Percentiles rank a stretch among this genome's conserved stretches.
Evolutionary conservation across 768 basidiomycete genomes (phyloP).

Genomic region (Leccinellum albellum): DNA sequence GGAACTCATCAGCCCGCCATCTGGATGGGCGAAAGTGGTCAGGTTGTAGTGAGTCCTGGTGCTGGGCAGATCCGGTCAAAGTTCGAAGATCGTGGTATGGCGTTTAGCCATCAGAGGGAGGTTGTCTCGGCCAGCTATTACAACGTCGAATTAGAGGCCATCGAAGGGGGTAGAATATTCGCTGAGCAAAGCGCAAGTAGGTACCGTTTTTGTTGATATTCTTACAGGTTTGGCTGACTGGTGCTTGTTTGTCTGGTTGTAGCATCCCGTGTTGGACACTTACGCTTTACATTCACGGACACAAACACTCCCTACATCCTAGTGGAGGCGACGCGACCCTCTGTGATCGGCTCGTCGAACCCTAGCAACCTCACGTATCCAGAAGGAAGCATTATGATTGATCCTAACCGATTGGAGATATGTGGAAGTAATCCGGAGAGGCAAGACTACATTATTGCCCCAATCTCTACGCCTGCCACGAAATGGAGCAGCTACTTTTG

Average conservation of each 20-base stretch:
- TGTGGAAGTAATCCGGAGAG: conserved; percentile 64
- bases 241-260: neutral
- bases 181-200: conserved; percentile 62
- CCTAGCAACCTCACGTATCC: conserved; percentile 51
- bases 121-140: conserved; percentile 54
- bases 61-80: conserved; percentile 43
- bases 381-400: conserved; percentile 46
- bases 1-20: conserved; percentile 84
- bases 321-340: conserved; percentile 62
- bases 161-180: conserved; percentile 46
- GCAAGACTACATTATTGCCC: conserved; percentile 68
- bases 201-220: conserved; percentile 19
- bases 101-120: conserved; percentile 50
- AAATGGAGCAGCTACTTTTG: conserved; percentile 49
- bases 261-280: conserved; percentile 76
- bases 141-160: conserved; percentile 51
- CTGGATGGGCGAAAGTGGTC: conserved; percentile 83
- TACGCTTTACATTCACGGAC: conserved; percentile 62
- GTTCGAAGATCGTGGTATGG: conserved; percentile 59
- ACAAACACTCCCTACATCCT: conserved; percentile 52
- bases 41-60: conserved; percentile 59
- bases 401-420: conserved; percentile 44
- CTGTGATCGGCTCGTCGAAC: conserved; percentile 52
- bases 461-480: conserved; percentile 40
- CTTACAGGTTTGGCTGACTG: neutral